Percentiles rank a stretch among this genome's conserved stretches.
phyloP scores from a whole-genome alignment of 2,329 filamentous ascomycete genomes.

The Trichoderma cornu-damae region DNA sequence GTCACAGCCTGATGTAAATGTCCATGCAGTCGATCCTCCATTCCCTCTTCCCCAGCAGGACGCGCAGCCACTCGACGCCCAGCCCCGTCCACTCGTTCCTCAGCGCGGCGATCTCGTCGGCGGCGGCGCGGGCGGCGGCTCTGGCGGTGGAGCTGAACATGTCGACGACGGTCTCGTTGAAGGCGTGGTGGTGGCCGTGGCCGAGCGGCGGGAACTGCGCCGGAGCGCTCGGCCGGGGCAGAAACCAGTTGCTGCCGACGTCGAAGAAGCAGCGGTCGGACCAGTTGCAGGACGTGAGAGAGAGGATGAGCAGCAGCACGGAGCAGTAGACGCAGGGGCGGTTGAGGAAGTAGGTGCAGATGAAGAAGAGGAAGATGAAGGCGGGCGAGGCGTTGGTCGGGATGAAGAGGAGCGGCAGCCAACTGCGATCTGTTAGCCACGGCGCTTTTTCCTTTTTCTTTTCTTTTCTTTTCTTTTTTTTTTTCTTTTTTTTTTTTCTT shows the following conservation, averaged over 20 bases:
- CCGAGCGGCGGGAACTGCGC: not conserved
- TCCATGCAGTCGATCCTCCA: constrained; percentile 91
- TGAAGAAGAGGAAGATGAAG: constrained; percentile 83
- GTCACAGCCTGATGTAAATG: constrained; percentile 69
- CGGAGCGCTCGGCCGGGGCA: constrained; percentile 54
- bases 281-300: constrained; percentile 87
- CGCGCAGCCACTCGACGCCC: constrained; percentile 81
- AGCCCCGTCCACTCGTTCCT: constrained; percentile 67
- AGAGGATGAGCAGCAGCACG: constrained; percentile 88
- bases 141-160: constrained; percentile 65
- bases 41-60: constrained; percentile 73
- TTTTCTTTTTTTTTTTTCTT: constrained; percentile 15
- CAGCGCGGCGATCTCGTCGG: constrained; percentile 54
- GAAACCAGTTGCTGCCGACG: constrained; percentile 87
- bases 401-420: constrained; percentile 83
- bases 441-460: too few relatives aligned
- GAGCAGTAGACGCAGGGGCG: constrained; percentile 98
- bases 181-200: constrained; percentile 23
- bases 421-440: too few relatives aligned
- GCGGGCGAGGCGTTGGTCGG: constrained; percentile 79
- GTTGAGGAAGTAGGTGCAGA: constrained; percentile 93
- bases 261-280: constrained; percentile 90
- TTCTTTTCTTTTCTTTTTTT: too few relatives aligned
- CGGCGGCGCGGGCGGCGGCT: constrained; percentile 60
- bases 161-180: constrained; percentile 48